These are phyloP conservation scores for Blastocystis sp. DNA, from an alignment of 352 stramenopile genomes.

Conservation along the genomic window DNA sequence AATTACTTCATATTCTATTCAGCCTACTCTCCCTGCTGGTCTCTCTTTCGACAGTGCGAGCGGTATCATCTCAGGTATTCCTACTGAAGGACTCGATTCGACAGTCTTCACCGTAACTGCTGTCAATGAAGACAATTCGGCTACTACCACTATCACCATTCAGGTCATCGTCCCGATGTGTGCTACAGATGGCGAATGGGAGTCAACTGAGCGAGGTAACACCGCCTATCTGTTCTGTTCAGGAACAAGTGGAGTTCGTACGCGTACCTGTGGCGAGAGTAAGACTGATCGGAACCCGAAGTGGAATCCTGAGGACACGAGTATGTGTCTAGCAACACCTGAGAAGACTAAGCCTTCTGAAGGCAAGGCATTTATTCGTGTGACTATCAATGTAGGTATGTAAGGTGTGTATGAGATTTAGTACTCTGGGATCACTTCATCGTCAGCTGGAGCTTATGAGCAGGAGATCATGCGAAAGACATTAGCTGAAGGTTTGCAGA, in stretches of 20 bases:
- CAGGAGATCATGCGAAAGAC: constrained; percentile 35
- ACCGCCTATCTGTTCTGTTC: constrained; percentile 51
- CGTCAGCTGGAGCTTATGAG: neutral
- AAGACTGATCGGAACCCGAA: constrained; percentile 55
- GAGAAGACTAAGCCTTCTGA: constrained; percentile 56
- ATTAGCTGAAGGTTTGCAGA: constrained; percentile 31
- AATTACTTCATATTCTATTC: constrained; percentile 28
- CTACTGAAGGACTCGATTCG: neutral
- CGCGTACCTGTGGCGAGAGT: constrained; percentile 14
- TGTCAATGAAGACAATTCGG: neutral
- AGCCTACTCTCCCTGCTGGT: constrained; percentile 31
- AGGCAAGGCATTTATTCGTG: constrained; percentile 56
- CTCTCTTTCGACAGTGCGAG: neutral
- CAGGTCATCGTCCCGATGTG: constrained; percentile 15
- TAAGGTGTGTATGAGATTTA: neutral
- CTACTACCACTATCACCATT: constrained; percentile 27
- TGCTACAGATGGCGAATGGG: constrained; percentile 35
- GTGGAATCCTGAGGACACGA: constrained; percentile 37
- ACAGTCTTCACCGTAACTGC: constrained; percentile 52
- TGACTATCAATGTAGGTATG: constrained; percentile 9
- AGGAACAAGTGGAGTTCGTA: constrained; percentile 49
- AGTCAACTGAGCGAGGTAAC: constrained; percentile 14
- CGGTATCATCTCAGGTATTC: constrained; percentile 53
- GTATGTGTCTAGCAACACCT: constrained; percentile 43
- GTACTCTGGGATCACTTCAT: constrained; percentile 26